Conservation (phyloP, 129 eudicot genomes). For the Heracleum sosnowskyi region DNA sequence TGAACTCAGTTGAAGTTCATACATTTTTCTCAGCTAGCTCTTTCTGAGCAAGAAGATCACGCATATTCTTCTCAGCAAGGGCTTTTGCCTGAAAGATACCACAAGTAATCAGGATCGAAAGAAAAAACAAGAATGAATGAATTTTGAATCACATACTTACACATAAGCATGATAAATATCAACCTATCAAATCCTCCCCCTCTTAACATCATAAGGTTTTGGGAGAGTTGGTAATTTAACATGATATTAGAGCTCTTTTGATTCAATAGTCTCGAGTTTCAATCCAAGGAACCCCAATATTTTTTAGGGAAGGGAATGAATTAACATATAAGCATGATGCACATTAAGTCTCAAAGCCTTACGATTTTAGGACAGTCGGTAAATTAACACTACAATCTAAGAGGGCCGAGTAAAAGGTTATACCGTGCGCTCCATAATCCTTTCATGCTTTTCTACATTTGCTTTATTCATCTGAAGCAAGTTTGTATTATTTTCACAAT, state of each 20-base stretch:
- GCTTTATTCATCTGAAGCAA: slow-evolving; percentile 75
- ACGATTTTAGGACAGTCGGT: neutral
- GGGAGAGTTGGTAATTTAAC: neutral
- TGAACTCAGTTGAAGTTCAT: slow-evolving; percentile 19
- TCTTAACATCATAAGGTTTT: neutral
- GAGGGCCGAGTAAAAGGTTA: slow-evolving; percentile 3
- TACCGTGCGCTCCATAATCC: slow-evolving; percentile 94
- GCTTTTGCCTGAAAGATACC: slow-evolving; percentile 74
- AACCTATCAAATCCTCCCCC: neutral
- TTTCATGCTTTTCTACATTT: slow-evolving; percentile 70
- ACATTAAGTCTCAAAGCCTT: neutral
- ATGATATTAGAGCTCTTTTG: neutral
- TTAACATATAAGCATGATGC: neutral
- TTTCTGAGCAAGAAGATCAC: slow-evolving; percentile 70
- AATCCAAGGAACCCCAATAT: neutral
- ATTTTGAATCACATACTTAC: neutral
- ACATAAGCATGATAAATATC: neutral
- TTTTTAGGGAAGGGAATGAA: neutral
- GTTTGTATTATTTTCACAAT: slow-evolving; percentile 40
- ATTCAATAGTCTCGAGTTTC: neutral
- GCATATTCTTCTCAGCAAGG: slow-evolving; percentile 94
- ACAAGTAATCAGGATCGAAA: slow-evolving; percentile 7
- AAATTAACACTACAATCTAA: neutral
- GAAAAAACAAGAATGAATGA: neutral
- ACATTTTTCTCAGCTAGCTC: slow-evolving; percentile 97